These are phyloP conservation scores for Coemansia brasiliensis DNA, from an alignment of 192 early-diverging fungal genomes.

Conservation along the genomic window DNA sequence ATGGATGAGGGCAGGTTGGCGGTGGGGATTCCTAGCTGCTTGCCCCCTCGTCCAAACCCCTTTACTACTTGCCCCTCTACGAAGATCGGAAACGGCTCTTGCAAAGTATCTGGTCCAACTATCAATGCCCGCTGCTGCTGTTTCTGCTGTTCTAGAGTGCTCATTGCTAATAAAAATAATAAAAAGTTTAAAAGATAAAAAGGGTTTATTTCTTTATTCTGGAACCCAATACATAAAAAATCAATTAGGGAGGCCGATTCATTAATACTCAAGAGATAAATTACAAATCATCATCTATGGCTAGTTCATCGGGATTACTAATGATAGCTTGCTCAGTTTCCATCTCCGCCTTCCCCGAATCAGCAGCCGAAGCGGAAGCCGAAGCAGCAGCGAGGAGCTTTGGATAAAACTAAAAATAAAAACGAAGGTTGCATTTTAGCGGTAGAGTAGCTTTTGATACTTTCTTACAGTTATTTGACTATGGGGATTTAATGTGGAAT, in stretches of 20 bases:
- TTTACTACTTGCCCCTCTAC: constrained; percentile 79
- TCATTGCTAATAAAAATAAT: not conserved
- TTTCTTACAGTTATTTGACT: too few species aligned
- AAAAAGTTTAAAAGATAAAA: not conserved
- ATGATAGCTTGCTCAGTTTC: not conserved
- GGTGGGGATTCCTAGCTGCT: constrained; percentile 96
- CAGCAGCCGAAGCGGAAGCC: not conserved
- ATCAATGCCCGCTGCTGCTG: not conserved
- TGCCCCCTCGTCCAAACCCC: constrained; percentile 94
- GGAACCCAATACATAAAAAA: too few species aligned
- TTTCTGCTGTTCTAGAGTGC: too few species aligned
- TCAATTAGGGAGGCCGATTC: too few species aligned
- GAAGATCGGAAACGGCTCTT: constrained; percentile 71
- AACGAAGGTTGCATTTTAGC: too few species aligned
- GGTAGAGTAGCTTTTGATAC: too few species aligned
- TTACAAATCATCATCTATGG: constrained; percentile 25
- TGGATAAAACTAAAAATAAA: too few species aligned
- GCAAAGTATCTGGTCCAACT: constrained; percentile 27
- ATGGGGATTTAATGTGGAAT: too few species aligned
- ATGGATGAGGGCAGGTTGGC: constrained; percentile 87
- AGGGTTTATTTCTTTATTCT: not conserved
- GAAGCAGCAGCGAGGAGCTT: constrained; percentile 56
- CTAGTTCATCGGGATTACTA: constrained; percentile 30
- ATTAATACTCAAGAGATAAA: too few species aligned
- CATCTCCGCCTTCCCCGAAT: constrained; percentile 4